A percentile compares a stretch with the other conserved stretches of the same genome.
These are phyloP conservation scores for Royoungia palumana DNA, from an alignment of 768 basidiomycete genomes.

Conservation along the genomic window DNA sequence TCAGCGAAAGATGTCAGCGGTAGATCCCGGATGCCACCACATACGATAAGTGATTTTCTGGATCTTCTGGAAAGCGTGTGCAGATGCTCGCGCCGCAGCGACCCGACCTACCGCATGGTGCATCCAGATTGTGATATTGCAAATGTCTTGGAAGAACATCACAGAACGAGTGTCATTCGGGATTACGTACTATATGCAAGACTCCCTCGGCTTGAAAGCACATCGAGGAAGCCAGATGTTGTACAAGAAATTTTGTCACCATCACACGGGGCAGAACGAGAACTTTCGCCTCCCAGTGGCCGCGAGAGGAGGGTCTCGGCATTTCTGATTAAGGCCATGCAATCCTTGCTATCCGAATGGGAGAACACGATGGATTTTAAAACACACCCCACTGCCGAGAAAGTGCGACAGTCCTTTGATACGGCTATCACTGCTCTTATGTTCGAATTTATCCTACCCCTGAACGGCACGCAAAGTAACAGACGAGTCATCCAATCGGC, in stretches of 20 bases:
- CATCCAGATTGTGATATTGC: constrained; percentile 72
- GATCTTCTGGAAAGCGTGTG: constrained; percentile 63
- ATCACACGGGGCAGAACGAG: constrained; percentile 17
- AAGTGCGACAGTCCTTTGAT: constrained; percentile 66
- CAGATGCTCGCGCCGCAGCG: constrained; percentile 44
- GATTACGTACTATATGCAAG: constrained; percentile 68
- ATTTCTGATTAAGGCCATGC: constrained; percentile 62
- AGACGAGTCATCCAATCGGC: constrained; percentile 61
- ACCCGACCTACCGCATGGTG: constrained; percentile 45
- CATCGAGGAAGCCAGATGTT: background rate
- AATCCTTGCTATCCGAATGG: constrained; percentile 49
- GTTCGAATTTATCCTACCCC: constrained; percentile 63
- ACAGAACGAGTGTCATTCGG: constrained; percentile 54
- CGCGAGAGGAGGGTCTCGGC: constrained; percentile 61
- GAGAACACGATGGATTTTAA: constrained; percentile 36
- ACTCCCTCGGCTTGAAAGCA: constrained; percentile 44
- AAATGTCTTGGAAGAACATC: constrained; percentile 56
- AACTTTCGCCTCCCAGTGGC: constrained; percentile 46
- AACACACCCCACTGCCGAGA: constrained; percentile 53
- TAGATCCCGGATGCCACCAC: constrained; percentile 45
- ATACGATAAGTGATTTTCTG: constrained; percentile 60
- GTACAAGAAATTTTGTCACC: constrained; percentile 6
- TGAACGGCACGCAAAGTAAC: constrained; percentile 64
- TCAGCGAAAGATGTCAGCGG: constrained; percentile 36
- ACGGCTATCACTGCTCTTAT: constrained; percentile 59